Conservation (phyloP, 345 rosid genomes). For the Stellera chamaejasme region DNA sequence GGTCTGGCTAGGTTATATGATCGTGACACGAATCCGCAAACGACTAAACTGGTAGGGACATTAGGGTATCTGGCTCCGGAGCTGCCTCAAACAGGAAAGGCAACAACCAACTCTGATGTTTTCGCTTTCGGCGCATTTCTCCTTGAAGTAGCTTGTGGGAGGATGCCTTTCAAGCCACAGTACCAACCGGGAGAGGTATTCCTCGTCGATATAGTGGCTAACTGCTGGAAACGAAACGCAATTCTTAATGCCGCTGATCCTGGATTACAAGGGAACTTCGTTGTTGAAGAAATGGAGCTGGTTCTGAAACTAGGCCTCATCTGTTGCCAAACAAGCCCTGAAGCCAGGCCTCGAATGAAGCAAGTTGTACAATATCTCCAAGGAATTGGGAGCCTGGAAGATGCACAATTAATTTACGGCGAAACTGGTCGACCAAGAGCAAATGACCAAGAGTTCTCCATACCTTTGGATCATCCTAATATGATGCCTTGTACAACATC, state of each 20-base stretch:
- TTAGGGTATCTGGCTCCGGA: conserved; percentile 46
- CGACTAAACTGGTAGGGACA: conserved; percentile 20
- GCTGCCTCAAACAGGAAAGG: conserved; percentile 30
- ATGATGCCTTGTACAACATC: too few species aligned
- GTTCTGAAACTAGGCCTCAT: conserved; percentile 35
- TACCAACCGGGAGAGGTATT: conserved; percentile 12
- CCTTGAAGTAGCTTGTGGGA: conserved; percentile 44
- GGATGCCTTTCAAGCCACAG: conserved; percentile 29
- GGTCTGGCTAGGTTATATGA: conserved; percentile 25
- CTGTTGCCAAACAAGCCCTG: conserved; percentile 27
- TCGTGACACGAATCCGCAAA: conserved; percentile 6
- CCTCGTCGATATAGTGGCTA: conserved; percentile 30
- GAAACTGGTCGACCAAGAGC: neutral
- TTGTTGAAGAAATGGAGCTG: conserved; percentile 28
- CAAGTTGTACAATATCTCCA: conserved; percentile 21
- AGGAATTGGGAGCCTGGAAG: conserved; percentile 18
- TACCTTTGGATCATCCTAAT: neutral
- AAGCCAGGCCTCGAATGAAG: conserved; percentile 27
- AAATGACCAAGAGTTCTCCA: neutral
- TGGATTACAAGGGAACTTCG: conserved; percentile 15
- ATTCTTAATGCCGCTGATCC: conserved; percentile 29
- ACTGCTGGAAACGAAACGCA: conserved; percentile 25
- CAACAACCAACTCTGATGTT: conserved; percentile 30
- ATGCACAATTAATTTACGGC: neutral
- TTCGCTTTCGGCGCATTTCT: conserved; percentile 36